A percentile compares a stretch with the other conserved stretches of the same genome.
Conservation (phyloP, 2,329 filamentous ascomycete species). For the Trichoderma citrinoviride region DNA sequence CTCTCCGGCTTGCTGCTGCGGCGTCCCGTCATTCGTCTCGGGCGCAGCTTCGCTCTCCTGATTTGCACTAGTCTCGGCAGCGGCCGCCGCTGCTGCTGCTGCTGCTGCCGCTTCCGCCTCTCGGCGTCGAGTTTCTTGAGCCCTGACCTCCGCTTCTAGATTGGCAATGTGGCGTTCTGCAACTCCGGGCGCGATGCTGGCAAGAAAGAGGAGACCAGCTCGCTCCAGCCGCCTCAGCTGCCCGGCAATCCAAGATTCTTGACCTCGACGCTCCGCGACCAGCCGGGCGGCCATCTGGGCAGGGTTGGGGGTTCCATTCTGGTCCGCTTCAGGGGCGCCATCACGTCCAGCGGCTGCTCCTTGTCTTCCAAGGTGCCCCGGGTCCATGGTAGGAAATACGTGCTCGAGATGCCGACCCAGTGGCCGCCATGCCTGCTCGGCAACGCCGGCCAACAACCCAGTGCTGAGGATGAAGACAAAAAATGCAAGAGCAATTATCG, state of each 20-base stretch:
- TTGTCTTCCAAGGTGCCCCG: slow-evolving; percentile 29
- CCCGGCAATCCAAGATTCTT: slow-evolving; percentile 34
- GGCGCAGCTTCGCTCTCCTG: neutral
- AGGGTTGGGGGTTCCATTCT: slow-evolving; percentile 42
- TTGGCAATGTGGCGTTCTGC: slow-evolving; percentile 63
- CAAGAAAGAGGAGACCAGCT: slow-evolving; percentile 60
- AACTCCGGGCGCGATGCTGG: slow-evolving; percentile 64
- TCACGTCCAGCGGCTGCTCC: slow-evolving; percentile 26
- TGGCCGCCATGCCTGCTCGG: slow-evolving; percentile 55
- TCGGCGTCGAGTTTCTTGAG: slow-evolving; percentile 42
- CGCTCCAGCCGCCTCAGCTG: slow-evolving; percentile 57
- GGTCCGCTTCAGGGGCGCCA: slow-evolving; percentile 30
- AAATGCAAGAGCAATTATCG: slow-evolving; percentile 52
- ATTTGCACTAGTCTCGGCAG: neutral
- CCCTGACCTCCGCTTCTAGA: slow-evolving; percentile 51
- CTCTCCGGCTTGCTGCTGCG: neutral
- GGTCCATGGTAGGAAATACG: slow-evolving; percentile 52
- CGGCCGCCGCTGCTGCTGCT: slow-evolving; percentile 34
- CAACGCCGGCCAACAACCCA: slow-evolving; percentile 55
- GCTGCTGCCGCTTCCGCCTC: slow-evolving; percentile 44
- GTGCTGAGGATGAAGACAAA: slow-evolving; percentile 59
- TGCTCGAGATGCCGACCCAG: slow-evolving; percentile 59
- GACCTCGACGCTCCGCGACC: slow-evolving; percentile 40
- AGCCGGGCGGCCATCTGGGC: slow-evolving; percentile 54
- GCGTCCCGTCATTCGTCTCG: neutral